Percentiles rank a stretch among this genome's conserved stretches.
Conservation (phyloP, 2,329 filamentous ascomycete genomes). For the Venturia pyrina region DNA sequence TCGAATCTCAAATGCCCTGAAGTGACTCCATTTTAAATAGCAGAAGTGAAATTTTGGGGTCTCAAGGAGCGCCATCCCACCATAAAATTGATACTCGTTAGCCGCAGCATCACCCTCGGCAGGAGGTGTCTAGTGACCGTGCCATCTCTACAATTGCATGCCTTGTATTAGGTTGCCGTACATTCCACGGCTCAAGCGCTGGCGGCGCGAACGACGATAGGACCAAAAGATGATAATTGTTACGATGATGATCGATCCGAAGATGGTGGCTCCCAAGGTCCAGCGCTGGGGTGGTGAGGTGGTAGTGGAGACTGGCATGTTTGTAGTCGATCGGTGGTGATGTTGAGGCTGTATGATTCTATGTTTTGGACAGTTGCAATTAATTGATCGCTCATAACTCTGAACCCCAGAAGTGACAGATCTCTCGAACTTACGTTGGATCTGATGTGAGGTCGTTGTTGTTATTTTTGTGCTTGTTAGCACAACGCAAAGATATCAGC, state of each 20-base stretch:
- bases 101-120: background rate
- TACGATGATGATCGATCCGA: background rate
- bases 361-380: background rate
- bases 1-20: background rate
- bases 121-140: background rate
- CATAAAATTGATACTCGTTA: background rate
- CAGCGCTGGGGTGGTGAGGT: background rate
- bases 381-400: background rate
- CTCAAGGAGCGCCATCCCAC: background rate
- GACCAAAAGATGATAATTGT: background rate
- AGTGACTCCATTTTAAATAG: background rate
- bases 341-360: background rate
- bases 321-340: background rate
- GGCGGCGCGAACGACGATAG: background rate
- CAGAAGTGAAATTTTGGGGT: background rate
- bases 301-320: background rate
- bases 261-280: background rate
- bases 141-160: background rate
- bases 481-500: too few species aligned
- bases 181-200: background rate
- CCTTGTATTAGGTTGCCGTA: background rate
- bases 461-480: too few species aligned
- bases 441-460: too few species aligned
- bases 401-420: too few species aligned
- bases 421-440: too few species aligned